Evolutionary conservation across 371 early-diverging fungal species (phyloP), one percentile per base, ranked within the genome.

Genomic region (Batkoa obscura): DNA sequence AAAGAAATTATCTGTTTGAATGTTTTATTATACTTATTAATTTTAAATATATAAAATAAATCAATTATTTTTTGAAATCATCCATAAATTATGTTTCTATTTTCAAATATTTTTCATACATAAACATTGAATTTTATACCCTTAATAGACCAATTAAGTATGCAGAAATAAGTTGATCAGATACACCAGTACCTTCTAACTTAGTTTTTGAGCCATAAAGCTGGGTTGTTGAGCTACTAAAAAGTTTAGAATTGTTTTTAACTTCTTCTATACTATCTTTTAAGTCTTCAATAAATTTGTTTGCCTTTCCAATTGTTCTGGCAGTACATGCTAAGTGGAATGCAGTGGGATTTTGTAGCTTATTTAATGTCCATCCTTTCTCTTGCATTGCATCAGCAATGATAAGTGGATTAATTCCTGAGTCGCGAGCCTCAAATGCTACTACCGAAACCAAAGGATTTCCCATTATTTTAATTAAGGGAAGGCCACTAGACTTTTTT

Each of bases 291-390:
- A 91, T 64, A 58, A 95, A 84, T 48, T 78, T 65, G 1, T 84
- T 81, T 0, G 78, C 85, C 36, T 75, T 76, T 1, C 72, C 68
- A 2, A 81, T 83, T 61, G 86, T 84, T 23, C 80, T 76, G 36
- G 85, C 68, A 0, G 96, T 95, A 65, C 85, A 86, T 3, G 90
- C 87, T 54, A 92, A 80, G 61, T 95, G 96, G 23, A 95, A 74
- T 2, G 88, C 86, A 6, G 86, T 64, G 6, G 96, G 96, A 63
- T 76, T 79, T 64, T 95, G 96, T 15, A 94, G 72, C 1, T 89
- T 77, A 56, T 83, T 90, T 37, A 95, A 64, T 58, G 83, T 80
- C 93, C 94, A 95, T 38, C 87, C 86, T 32, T 74, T 72, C 36
- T 67, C 66, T 10, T 72, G 64, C 71, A 88, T 68, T 56, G 73